Evolutionary conservation across 2,329 filamentous ascomycete species (phyloP), one percentile per base, ranked within the genome.

Genomic region (Orbilia ellipsospora): DNA sequence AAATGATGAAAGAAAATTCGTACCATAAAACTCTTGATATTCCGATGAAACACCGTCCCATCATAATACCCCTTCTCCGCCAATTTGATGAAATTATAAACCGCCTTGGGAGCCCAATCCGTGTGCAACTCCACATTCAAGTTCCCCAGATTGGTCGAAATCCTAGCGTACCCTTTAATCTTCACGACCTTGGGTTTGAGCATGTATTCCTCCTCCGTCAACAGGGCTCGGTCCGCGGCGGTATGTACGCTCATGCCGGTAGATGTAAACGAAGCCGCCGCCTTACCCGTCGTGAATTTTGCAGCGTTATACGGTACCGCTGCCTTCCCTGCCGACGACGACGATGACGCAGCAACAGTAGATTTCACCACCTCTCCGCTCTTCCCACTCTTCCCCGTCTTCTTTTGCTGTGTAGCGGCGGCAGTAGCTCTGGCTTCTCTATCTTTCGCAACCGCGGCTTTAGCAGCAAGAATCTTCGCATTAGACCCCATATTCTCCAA

Each of bases 121-220:
- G 95, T 92, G 77, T 94, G 91, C 4, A 99, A 86, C 81, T 98
- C 94, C 75, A 99, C 84, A 77, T 92, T 97, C 18, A 99, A 81
- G 77, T 94, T 89, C 42, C 95, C 95, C 1, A 92, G 84, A 77
- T 90, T 95, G 0, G 95, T 99, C 78, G 91, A 89, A 54, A 99
- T 88, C n/a, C 93, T 89, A 5, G 92, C 94, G 81, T 97, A 98
- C 26, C 94, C 95, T 80, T 94, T 96, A 78, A 88, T 88, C 83
- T 96, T 97, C 74, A 99, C 89, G 48, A 93, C 89, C 80, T 90
- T 92, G 5, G 94, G 93, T 82, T 92, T 93, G 64, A 99, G 87
- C 92, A 99, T 96, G 83, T 94, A 99, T 81, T 98, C 94, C 83
- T 99, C 95, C 77, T 97, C 93, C 0, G 91, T 92, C 55, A 99